Evolutionary conservation across 1,284 basidiomycete genomes (phyloP), one percentile per base, ranked within the genome.

Genomic region (Rhodofomes roseus): DNA sequence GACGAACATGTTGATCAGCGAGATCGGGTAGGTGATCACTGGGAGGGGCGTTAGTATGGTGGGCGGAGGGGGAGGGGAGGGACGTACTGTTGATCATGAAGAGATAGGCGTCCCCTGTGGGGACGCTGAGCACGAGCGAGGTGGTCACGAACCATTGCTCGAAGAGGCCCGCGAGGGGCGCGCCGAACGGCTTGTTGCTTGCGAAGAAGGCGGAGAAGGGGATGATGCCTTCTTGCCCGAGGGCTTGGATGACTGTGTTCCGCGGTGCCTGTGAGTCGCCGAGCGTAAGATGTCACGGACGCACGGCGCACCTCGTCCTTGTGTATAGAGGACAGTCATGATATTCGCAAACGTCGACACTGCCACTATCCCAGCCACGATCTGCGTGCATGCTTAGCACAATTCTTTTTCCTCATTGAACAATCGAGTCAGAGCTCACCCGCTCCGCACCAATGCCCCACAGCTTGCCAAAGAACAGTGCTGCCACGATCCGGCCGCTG

Each of bases 391-490:
- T 18, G n/a, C 9, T 31, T n/a, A 52, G n/a, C n/a, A 44, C 8
- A 20, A 44, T 5, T 1, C 29, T 5, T 9, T 14, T 25, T 4
- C 7, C 20, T 20, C 9, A 23, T 18, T 14, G 27, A 11, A 48
- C 46, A 18, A 27, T 18, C n/a, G 20, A 34, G 48, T n/a, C 18
- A 48, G 5, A 5, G 6, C 73, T 25, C 53, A 86, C 86, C 67
- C 78, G 76, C 63, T 87, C 86, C 0, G 82, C 80, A 1, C 75
- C 70, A 2, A 79, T 73, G 0, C 87, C 87, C 71, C 81, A 90
- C 2, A 90, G 65, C 70, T 86, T 87, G 37, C 86, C 79, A 67
- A 90, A 89, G 71, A 87, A 89, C 41, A 88, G 66, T 0, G 87
- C 85, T 4, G 86, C 88, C 25, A 86, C 79, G 53, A 87, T 84